Evolutionary conservation across 1,284 basidiomycete genomes (phyloP).

Genomic region (Ustilago trichophora): DNA sequence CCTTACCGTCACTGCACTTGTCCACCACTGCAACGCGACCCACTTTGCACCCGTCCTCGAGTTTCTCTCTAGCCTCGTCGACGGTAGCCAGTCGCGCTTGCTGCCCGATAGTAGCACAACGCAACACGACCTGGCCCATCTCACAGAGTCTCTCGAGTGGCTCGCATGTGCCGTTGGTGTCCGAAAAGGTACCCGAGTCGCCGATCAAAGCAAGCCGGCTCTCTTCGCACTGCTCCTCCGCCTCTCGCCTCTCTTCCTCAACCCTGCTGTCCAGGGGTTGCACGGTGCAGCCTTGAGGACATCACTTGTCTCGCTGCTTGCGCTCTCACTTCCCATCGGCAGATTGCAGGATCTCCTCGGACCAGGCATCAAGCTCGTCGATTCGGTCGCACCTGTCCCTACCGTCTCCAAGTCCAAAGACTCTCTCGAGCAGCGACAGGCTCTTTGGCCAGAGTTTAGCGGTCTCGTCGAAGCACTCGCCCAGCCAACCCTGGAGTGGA

Average conservation of each 20-base stretch:
- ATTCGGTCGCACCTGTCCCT: slow-evolving; percentile 37
- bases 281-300: slow-evolving; percentile 24
- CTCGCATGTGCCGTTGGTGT: slow-evolving; percentile 54
- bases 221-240: slow-evolving; percentile 50
- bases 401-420: slow-evolving; percentile 18
- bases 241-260: slow-evolving; percentile 36
- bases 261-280: slow-evolving; percentile 12
- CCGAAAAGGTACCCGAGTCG: slow-evolving; percentile 60
- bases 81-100: slow-evolving; percentile 16
- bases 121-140: slow-evolving; percentile 14
- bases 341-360: slow-evolving; percentile 63
- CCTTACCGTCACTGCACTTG: slow-evolving; percentile 57
- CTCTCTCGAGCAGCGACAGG: slow-evolving; percentile 21
- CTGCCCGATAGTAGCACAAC: neutral
- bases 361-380: slow-evolving; percentile 53
- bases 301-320: slow-evolving; percentile 48
- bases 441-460: slow-evolving; percentile 51
- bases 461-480: slow-evolving; percentile 55
- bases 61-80: slow-evolving; percentile 39
- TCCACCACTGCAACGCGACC: slow-evolving; percentile 51
- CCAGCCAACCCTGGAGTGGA: slow-evolving; percentile 49
- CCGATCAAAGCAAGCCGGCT: slow-evolving; percentile 40
- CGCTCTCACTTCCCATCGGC: slow-evolving; percentile 52
- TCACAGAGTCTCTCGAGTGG: slow-evolving; percentile 50
- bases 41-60: slow-evolving; percentile 52